Conservation (phyloP, 2,329 filamentous ascomycete genomes). For the Pseudogymnoascus sp. region DNA sequence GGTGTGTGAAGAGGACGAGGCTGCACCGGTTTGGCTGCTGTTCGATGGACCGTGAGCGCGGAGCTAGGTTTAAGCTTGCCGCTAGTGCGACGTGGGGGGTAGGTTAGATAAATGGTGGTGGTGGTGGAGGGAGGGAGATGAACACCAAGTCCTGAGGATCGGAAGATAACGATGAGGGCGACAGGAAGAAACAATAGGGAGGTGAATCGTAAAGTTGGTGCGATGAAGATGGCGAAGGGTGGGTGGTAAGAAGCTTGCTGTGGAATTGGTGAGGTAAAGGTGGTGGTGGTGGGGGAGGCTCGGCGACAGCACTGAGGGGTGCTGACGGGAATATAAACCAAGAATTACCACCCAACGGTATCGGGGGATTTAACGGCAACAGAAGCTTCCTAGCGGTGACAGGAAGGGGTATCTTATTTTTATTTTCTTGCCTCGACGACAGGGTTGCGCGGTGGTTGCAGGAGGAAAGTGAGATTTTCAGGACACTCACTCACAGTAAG, state of each 20-base stretch:
- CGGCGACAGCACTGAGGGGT: neutral
- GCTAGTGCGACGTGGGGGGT: neutral
- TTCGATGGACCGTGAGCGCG: neutral
- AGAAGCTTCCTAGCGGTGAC: neutral
- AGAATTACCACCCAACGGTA: neutral
- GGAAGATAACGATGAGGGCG: too few relatives aligned
- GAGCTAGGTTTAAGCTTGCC: slow-evolving; percentile 1
- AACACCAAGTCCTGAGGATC: too few relatives aligned
- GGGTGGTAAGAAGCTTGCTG: neutral
- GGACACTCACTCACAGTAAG: neutral
- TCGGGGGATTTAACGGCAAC: neutral
- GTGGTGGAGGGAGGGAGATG: neutral
- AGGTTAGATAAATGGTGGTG: neutral
- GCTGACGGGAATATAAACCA: neutral
- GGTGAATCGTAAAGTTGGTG: neutral
- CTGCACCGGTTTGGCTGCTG: neutral
- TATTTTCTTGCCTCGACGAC: too few relatives aligned
- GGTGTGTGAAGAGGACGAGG: neutral
- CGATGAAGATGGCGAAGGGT: neutral
- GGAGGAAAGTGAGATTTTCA: too few relatives aligned
- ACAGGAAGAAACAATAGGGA: too few relatives aligned
- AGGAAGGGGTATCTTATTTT: neutral
- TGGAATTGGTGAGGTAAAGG: neutral
- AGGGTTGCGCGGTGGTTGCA: too few relatives aligned
- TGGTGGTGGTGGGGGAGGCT: neutral